Evolutionary conservation across 2,329 filamentous ascomycete genomes (phyloP), one percentile per base, ranked within the genome.

Genomic region (Rhynchosporium agropyri): DNA sequence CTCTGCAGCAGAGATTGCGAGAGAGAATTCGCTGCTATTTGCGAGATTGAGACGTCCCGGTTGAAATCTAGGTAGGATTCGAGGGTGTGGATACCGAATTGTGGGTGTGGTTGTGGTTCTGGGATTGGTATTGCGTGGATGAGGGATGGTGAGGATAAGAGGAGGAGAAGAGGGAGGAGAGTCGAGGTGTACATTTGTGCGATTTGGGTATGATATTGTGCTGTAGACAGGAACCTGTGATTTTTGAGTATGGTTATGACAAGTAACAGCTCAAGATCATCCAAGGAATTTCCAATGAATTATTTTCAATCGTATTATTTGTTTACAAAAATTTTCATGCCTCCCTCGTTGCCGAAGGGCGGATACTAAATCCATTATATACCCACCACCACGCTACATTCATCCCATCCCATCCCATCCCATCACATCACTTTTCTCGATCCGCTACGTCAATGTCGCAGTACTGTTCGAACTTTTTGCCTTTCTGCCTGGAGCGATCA

Each of bases 41-140:
- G 33, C 33, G 33, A 36, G 33, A 36, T 15, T 2, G 46, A 31
- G 46, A 29, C 26, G 46, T 29, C 46, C 2, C 9, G 20, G 36
- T 54, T 54, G 51, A 54, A 54, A 12, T 54, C 51, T 20, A 54
- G 51, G 51, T 54, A 54, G 36, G 51, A 20, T 29, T 54, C 51
- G 28, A 54, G 36, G 51, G 38, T 4, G 8, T n/a, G 26, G 36
- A 36, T 33, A 10, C 10, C 6, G 36, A 3, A 8, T 29, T 20
- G 10, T 54, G 50, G 29, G 20, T 8, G 5, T 31, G 48, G 10
- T 38, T 33, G 33, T 9, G 43, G 43, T 1, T 4, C 43, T 46
- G 43, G 43, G 20, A 8, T 20, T 4, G 43, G 36, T 10, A 31
- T n/a, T 49, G 20, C 5, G 9, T 7, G 29, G 48, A 50, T 26